Conservation (phyloP, 108 stramenopile species). For the Conticribra guillardii region DNA sequence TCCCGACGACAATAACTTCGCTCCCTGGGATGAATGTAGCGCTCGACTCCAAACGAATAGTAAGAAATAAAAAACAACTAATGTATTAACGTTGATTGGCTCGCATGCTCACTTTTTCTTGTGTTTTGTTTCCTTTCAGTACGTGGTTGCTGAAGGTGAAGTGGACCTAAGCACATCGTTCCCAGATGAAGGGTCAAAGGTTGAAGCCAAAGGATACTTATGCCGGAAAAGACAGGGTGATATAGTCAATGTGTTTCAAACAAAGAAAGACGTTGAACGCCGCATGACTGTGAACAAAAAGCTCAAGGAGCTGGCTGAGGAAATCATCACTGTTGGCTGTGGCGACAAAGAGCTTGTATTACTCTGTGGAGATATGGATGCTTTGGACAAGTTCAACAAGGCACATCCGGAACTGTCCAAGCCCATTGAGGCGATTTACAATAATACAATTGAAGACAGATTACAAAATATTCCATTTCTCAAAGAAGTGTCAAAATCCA, state of each 20-base stretch:
- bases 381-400: slow-evolving; percentile 39
- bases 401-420: slow-evolving; percentile 36
- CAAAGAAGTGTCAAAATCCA: slow-evolving; percentile 35
- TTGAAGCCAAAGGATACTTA: slow-evolving; percentile 54
- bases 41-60: slow-evolving; percentile 23
- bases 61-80: no score
- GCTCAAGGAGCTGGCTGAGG: slow-evolving; percentile 37
- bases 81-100: no score
- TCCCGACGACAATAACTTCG: slow-evolving; percentile 1
- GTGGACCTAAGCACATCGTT: slow-evolving; percentile 39
- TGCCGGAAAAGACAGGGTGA: slow-evolving; percentile 54
- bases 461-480: slow-evolving; percentile 51
- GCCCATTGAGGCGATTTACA: slow-evolving; percentile 33
- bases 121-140: no score
- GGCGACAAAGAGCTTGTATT: slow-evolving; percentile 30
- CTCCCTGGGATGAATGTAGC: slow-evolving; percentile 27
- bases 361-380: slow-evolving; percentile 31
- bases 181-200: slow-evolving; percentile 34
- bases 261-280: slow-evolving; percentile 39
- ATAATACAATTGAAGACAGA: slow-evolving; percentile 43
- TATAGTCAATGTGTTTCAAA: slow-evolving; percentile 44
- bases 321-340: slow-evolving; percentile 31
- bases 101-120: no score
- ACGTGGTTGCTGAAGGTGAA: slow-evolving; percentile 49
- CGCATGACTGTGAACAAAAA: slow-evolving; percentile 33